Base-by-base conservation (phyloP, 371 early-diverging fungal species). In the Mortierella sp. region DNA sequence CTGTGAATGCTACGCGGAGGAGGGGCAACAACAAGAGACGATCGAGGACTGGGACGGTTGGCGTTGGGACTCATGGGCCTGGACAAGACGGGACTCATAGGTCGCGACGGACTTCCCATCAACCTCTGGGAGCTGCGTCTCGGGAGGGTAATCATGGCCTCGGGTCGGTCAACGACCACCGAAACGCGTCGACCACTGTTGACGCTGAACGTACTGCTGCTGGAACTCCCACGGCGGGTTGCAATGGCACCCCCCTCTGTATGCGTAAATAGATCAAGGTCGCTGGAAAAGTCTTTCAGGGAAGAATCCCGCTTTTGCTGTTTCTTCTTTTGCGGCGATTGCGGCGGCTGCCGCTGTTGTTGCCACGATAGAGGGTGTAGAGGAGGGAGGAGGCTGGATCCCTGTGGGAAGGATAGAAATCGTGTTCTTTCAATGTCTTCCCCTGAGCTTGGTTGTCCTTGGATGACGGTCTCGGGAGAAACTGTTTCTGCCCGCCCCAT, bases 401-500 rank as follows among this genome's bases (percentile, higher is more conserved):
- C 34, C 28, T 61, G 28, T 53, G 79, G 71, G 26, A 64, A 64
- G 26, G 76, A n/a, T 75, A 69, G 43, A 2, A 24, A 67, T 37
- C 50, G 28, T 13, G 51, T 16, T 21, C 71, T 40, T 28, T 37
- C 72, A 34, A 48, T 10, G 69, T 26, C 59, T 44, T 26, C 53
- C 70, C 61, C 61, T 61, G 61, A 61, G 31, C 61, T 61, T 34
- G 31, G 2, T 61, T 61, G 61, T 34, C 61, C 61, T 61, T 61
- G 31, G 64, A 21, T 21, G 40, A 21, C 40, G 64, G 64, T 21
- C 34, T 73, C 82, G 34, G 75, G 70, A 9, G 72, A 59, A n/a
- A 77, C 24, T 28, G 82, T 77, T n/a, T 86, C 82, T 34, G 86
- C 86, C 5, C 79, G 81, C 46, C 79, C 86, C 86, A 86, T 86